phyloP scores from a whole-genome alignment of 768 basidiomycete genomes.

The Tricholoma sp. region DNA sequence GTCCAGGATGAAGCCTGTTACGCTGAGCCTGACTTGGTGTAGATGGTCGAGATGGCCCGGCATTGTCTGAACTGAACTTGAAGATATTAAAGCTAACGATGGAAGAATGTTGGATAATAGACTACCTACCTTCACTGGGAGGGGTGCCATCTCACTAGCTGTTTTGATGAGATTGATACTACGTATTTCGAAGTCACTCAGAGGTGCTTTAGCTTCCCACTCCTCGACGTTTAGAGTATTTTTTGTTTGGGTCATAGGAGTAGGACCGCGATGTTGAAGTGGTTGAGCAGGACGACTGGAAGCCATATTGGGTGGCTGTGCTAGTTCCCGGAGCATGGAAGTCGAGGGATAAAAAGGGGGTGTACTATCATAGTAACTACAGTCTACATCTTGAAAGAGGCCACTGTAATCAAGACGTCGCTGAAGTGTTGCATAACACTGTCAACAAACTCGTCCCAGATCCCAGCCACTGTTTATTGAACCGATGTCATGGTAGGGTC shows the following conservation, averaged over 20 bases:
- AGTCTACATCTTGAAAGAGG: no score
- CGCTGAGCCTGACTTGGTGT: conserved; percentile 36
- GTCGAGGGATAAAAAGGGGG: no score
- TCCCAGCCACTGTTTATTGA: no score
- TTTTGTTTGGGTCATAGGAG: conserved; percentile 26
- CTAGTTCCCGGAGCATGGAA: no score
- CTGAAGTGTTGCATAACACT: no score
- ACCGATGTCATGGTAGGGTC: no score
- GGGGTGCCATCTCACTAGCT: conserved; percentile 51
- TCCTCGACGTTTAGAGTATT: conserved; percentile 70
- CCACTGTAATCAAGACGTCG: no score
- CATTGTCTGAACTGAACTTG: conserved; percentile 28
- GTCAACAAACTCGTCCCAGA: no score
- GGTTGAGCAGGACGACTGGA: conserved; percentile 8
- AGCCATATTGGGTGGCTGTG: conserved; percentile 6
- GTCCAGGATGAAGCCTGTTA: conserved; percentile 20
- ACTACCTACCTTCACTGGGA: conserved; percentile 72
- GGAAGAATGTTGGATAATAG: background rate
- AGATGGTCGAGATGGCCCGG: conserved; percentile 25
- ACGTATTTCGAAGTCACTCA: conserved; percentile 61
- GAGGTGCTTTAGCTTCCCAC: conserved; percentile 83
- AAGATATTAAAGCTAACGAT: conserved; percentile 8
- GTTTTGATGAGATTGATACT: conserved; percentile 62
- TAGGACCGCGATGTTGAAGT: conserved; percentile 5
- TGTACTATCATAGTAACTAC: no score